Evolutionary conservation across 805 yeast species (phyloP), one percentile per base, ranked within the genome.

Genomic region (Candida railenensis): DNA sequence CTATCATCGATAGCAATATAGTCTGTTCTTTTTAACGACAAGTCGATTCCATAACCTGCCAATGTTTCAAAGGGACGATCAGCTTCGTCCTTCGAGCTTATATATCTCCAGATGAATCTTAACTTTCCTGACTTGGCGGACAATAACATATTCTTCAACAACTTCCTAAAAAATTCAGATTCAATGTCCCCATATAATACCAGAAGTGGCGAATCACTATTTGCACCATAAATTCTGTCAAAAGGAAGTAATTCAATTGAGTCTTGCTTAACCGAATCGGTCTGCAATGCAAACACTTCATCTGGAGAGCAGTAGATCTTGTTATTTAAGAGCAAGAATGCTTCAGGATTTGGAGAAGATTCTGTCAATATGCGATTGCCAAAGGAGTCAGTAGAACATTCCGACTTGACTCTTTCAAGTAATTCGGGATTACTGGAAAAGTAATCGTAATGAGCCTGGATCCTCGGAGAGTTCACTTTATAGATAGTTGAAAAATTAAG

Each of bases 271-370:
- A 59, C 54, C n/a, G 68, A 66, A 21, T 70, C 69, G 0, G 89
- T 78, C 60, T 85, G 84, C 47, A 94, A 71, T 2, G 97, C 96
- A 62, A 80, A 94, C 1, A 89, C 76, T 47, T 86, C 96, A 46
- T 81, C 87, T 2, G 83, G 69, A 8, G 84, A 78, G 55, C 90
- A 83, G 57, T 83, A 85, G 2, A 74, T 61, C 21, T 72, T 70
- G 42, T 78, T 78, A 48, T 83, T 81, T 51, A 73, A 73, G 47
- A 68, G 57, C 5, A 82, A 60, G 77, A 87, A 83, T 1, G 80
- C 70, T 12, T 49, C 62, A 2, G 43, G 30, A n/a, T 50, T 45
- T 32, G 43, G 43, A 3, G 34, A 28, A 4, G 30, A 4, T 3
- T 53, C 56, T 4, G 70, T 60, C 11, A 52, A 44, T 3, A 49